Evolutionary conservation across 2,329 filamentous ascomycete genomes (phyloP).

Genomic region (Lasiodiplodia citricola): DNA sequence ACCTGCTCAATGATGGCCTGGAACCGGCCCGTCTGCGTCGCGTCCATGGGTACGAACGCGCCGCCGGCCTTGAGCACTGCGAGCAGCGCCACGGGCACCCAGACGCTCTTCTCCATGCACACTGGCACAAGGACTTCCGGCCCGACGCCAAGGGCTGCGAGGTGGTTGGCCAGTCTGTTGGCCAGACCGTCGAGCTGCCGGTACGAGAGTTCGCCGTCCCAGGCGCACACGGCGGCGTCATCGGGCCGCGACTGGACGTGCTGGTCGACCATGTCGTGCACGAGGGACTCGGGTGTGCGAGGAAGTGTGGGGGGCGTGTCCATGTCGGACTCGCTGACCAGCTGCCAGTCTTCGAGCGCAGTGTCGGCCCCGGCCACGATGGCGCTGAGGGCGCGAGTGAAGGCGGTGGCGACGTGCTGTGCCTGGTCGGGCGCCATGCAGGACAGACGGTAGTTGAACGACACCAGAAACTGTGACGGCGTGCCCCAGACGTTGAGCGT

Average conservation of each 20-base stretch:
- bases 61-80: constrained; percentile 44
- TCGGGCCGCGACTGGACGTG: constrained; percentile 30
- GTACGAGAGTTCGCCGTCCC: constrained; percentile 42
- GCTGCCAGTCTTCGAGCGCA: constrained; percentile 55
- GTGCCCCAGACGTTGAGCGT: constrained; percentile 36
- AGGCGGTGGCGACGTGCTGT: constrained; percentile 24
- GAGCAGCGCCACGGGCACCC: constrained; percentile 43
- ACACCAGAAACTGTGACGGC: constrained; percentile 16
- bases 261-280: neutral
- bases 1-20: neutral
- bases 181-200: constrained; percentile 36
- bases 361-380: constrained; percentile 26
- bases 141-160: constrained; percentile 37
- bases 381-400: constrained; percentile 10
- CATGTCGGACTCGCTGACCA: constrained; percentile 24
- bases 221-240: constrained; percentile 39
- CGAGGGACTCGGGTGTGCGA: neutral
- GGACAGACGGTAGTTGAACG: constrained; percentile 26
- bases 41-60: neutral
- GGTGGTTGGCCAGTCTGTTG: constrained; percentile 37
- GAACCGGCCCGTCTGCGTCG: constrained; percentile 46
- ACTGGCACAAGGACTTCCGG: constrained; percentile 43
- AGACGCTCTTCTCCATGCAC: constrained; percentile 47
- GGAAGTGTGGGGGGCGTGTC: constrained; percentile 11
- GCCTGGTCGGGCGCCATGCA: constrained; percentile 11